Base-by-base conservation (phyloP, 75 land plant genomes). In the Adiantum capillusveneris region DNA sequence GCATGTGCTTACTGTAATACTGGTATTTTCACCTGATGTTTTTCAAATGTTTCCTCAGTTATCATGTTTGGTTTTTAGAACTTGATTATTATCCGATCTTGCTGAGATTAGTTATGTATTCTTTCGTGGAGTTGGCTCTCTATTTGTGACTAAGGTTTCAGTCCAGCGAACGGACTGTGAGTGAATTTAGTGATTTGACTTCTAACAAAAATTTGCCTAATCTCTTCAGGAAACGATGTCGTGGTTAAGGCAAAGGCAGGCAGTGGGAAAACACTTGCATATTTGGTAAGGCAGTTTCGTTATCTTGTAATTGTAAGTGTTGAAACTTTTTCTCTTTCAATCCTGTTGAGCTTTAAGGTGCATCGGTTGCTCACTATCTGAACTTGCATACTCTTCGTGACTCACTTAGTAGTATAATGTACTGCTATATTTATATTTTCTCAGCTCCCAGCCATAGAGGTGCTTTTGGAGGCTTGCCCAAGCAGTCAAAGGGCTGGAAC, bases 381-480 rank as follows among this genome's bases (percentile, higher is more conserved):
- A n/a, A n/a, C n/a, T n/a, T n/a, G n/a, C n/a, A n/a, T n/a, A n/a
- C n/a, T n/a, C n/a, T n/a, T 18, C 20, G 18, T 48, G 18, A 11
- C 6, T 48, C 20, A 11, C 6, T 48, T 13, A 5, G 18, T 11
- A 6, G 20, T 5, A 48, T 18, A 13, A 48, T 19, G 51, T 11
- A 13, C 20, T 12, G 5, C 51, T 12, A 5, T 48, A 5, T 48
- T 18, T 48, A 16, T 16, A 13, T 16, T 29, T 55, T 57, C 70
- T 55, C 77, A 87, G 92, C 75, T 87, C 71, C 92, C 92, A 66
- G 79, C 88, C 30, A 84, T 84, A 67, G 88, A 87, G 76, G 50
- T 82, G 73, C 83, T 84, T 70, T 17, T 81, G 39, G 77, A 79
- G 58, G 79, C 81, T 11, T 27, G 31, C 24, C 27, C 53, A 42